Evolutionary conservation across 2,329 filamentous ascomycete genomes (phyloP), one percentile per base, ranked within the genome.

Genomic region (Simplicillium aogashimaense): DNA sequence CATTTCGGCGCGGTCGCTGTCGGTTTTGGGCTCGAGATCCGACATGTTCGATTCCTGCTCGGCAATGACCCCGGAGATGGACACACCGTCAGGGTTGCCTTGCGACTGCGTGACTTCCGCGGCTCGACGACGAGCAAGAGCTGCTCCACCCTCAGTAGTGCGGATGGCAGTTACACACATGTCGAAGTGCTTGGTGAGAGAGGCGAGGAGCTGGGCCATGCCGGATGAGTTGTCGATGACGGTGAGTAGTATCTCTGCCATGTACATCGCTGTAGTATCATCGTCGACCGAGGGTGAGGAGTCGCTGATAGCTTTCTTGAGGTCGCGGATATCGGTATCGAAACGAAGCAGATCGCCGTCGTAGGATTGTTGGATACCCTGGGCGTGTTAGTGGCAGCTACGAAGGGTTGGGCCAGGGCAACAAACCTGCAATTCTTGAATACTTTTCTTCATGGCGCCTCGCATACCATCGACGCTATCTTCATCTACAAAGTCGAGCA

Each of bases 111-210:
- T 74, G 25, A 73, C 73, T 48, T 85, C 81, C 34, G 81, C 81
- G 0, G 78, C 82, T 47, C 78, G 82, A 38, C 76, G 73, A 10
- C 80, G 76, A 6, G 81, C 83, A 35, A 81, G 67, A 5, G 78
- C 82, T 11, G 79, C 78, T 5, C 81, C 84, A 25, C 83, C 84
- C 63, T 95, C 88, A 3, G 89, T 95, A 38, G 90, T 87, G 44
- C 88, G 85, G 34, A 95, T 82, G 1, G 90, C 90, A 1, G 83
- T 90, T 12, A 94, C 86, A 58, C 90, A 95, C 47, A 94, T 77
- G 58, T 97, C 90, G 56, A 95, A 95, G 61, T 97, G 90, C 18
- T 75, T 77, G 7, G 87, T 88, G 4, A 97, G 67, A 1, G 83
- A 87, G 42, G 86, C 76, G 2, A 97, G 74, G 5, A 87, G 72